These are phyloP conservation scores for Cladosporium sp. DNA, from an alignment of 2,329 filamentous ascomycete species.

Conservation along the genomic window DNA sequence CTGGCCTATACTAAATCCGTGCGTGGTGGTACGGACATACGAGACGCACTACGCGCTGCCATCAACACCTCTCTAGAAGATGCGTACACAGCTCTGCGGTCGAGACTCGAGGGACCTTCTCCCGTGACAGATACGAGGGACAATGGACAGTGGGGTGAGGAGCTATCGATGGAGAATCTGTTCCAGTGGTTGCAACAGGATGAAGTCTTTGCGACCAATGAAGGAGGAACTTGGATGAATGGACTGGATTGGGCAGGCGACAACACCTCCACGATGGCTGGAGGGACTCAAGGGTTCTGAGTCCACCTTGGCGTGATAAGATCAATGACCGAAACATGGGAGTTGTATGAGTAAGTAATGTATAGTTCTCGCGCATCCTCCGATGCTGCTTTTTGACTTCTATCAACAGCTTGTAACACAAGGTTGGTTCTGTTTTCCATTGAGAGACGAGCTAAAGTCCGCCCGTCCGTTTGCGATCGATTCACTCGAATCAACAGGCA, in stretches of 20 bases:
- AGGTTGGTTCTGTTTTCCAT: too few species aligned
- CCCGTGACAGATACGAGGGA: neutral
- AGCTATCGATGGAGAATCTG: slow-evolving; percentile 2
- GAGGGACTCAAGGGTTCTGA: neutral
- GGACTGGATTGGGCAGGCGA: slow-evolving; percentile 1
- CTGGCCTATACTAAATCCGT: slow-evolving; percentile 1
- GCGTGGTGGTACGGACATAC: neutral
- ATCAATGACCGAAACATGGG: too few species aligned
- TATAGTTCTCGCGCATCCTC: too few species aligned
- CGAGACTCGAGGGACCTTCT: slow-evolving; percentile 3
- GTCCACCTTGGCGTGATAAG: too few species aligned
- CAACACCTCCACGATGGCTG: neutral
- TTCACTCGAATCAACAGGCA: too few species aligned
- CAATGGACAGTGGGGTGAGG: neutral
- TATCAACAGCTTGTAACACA: too few species aligned
- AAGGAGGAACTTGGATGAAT: slow-evolving; percentile 1
- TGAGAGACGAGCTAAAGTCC: too few species aligned
- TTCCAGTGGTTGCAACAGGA: slow-evolving; percentile 4
- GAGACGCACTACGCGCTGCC: neutral
- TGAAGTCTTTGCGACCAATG: neutral
- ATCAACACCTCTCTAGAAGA: slow-evolving; percentile 3
- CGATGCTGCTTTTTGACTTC: too few species aligned
- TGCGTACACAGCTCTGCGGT: neutral
- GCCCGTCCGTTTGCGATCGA: too few species aligned
- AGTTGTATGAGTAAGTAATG: too few species aligned